Evolutionary conservation across 2,329 filamentous ascomycete species (phyloP).

Genomic region (Paraphaeosphaeria minitans): DNA sequence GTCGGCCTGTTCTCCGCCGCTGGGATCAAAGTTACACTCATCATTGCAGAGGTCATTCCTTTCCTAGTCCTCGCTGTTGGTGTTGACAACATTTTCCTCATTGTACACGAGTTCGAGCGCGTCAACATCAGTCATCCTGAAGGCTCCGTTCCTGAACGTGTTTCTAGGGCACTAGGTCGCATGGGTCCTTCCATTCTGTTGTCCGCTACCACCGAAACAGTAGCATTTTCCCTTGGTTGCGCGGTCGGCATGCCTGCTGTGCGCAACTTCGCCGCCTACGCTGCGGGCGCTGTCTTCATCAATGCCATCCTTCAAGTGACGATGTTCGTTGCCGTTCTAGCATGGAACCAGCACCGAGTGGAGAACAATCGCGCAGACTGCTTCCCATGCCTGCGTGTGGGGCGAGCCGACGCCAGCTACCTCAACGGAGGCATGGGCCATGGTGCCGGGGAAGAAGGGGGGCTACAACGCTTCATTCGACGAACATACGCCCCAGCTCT

Average conservation of each 20-base stretch:
- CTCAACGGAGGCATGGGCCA: conserved; percentile 67
- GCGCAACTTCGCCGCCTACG: conserved; percentile 95
- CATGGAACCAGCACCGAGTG: conserved; percentile 88
- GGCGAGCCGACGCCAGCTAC: conserved; percentile 72
- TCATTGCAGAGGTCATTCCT: conserved; percentile 97
- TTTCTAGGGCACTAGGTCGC: conserved; percentile 85
- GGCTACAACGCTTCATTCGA: conserved; percentile 85
- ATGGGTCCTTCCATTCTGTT: conserved; percentile 97
- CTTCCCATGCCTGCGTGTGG: conserved; percentile 85
- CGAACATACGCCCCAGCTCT: conserved; percentile 85
- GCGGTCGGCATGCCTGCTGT: conserved; percentile 98
- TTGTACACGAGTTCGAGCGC: conserved; percentile 96
- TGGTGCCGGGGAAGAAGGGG: conserved; percentile 81
- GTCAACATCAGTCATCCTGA: conserved; percentile 93
- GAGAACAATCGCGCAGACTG: conserved; percentile 90
- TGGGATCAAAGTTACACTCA: conserved; percentile 92
- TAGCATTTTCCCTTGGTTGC: conserved; percentile 88
- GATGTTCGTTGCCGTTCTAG: conserved; percentile 91
- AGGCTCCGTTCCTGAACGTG: conserved; percentile 81
- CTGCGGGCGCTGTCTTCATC: conserved; percentile 93
- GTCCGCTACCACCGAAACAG: conserved; percentile 91
- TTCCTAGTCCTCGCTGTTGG: conserved; percentile 96
- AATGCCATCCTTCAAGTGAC: conserved; percentile 97
- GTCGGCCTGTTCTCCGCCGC: conserved; percentile 92
- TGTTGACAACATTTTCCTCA: conserved; percentile 98